Evolutionary conservation across 2,329 filamentous ascomycete genomes (phyloP).

Genomic region (Beauveria sp.): DNA sequence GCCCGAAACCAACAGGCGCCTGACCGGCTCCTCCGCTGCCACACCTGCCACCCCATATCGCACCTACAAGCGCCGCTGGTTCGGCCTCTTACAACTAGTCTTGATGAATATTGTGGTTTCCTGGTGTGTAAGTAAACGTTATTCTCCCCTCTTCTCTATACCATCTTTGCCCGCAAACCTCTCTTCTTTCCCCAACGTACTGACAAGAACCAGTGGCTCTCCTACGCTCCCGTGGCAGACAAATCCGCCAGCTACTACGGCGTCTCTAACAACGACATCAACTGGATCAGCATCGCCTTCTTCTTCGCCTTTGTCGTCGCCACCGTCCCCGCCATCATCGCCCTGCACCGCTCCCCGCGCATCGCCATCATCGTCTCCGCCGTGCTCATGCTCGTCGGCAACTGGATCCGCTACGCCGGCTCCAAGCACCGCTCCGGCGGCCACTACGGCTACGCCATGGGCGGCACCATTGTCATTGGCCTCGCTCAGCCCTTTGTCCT

Average conservation of each 20-base stretch:
- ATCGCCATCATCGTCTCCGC: constrained; percentile 67
- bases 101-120: constrained; percentile 87
- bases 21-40: constrained; percentile 13
- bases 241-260: constrained; percentile 68
- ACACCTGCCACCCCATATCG: constrained; percentile 27
- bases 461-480: constrained; percentile 85
- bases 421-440: constrained; percentile 47
- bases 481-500: constrained; percentile 89
- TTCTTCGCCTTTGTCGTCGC: constrained; percentile 73
- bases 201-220: constrained; percentile 63
- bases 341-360: constrained; percentile 74
- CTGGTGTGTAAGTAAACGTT: constrained; percentile 72
- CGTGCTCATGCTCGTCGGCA: constrained; percentile 68
- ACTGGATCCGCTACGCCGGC: constrained; percentile 85
- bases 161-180: no score
- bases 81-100: constrained; percentile 75
- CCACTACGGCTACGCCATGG: constrained; percentile 68
- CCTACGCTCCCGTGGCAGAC: constrained; percentile 75
- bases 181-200: not conserved
- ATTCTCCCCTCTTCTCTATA: not conserved
- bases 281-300: constrained; percentile 87
- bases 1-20: not conserved
- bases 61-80: constrained; percentile 78
- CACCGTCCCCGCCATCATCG: constrained; percentile 66
- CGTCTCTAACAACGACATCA: constrained; percentile 69